Percentiles rank a stretch among this genome's conserved stretches.
phyloP scores from a whole-genome alignment of 305 asterid species.

The Fraxinus sp. region DNA sequence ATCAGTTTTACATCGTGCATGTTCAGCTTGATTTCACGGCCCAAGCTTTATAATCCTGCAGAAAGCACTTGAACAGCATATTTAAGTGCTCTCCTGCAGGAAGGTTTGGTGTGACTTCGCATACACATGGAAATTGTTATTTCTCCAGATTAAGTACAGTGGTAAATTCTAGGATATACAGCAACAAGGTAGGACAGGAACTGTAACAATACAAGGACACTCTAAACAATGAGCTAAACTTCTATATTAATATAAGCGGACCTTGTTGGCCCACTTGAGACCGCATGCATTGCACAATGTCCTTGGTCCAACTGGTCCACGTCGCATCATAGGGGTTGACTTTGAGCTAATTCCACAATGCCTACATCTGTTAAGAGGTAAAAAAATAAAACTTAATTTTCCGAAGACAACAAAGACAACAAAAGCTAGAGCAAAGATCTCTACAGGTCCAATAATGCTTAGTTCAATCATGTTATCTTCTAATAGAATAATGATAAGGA shows the following conservation, averaged over 20 bases:
- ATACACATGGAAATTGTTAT: neutral
- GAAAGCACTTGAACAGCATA: neutral
- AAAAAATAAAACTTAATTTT: conserved; percentile 22
- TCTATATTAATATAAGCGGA: conserved; percentile 19
- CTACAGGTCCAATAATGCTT: conserved; percentile 2
- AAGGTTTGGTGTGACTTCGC: neutral
- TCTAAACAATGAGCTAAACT: conserved; percentile 7
- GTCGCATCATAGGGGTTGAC: conserved; percentile 97
- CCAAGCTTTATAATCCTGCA: neutral
- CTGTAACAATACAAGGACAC: neutral
- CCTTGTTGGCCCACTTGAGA: conserved; percentile 97
- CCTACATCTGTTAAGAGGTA: conserved; percentile 54
- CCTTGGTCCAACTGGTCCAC: conserved; percentile 94
- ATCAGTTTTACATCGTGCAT: neutral
- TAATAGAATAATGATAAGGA: conserved; percentile 4
- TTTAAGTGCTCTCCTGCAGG: neutral
- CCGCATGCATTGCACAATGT: conserved; percentile 94
- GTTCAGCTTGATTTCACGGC: neutral
- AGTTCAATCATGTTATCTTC: conserved; percentile 5
- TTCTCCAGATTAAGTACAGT: neutral
- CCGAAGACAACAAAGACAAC: neutral
- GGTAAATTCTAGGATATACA: neutral
- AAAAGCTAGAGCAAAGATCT: neutral
- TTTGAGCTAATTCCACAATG: conserved; percentile 85
- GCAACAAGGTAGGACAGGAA: neutral